Base-by-base conservation (phyloP, 257 asterid genomes). In the Gentiana macrophylla region DNA sequence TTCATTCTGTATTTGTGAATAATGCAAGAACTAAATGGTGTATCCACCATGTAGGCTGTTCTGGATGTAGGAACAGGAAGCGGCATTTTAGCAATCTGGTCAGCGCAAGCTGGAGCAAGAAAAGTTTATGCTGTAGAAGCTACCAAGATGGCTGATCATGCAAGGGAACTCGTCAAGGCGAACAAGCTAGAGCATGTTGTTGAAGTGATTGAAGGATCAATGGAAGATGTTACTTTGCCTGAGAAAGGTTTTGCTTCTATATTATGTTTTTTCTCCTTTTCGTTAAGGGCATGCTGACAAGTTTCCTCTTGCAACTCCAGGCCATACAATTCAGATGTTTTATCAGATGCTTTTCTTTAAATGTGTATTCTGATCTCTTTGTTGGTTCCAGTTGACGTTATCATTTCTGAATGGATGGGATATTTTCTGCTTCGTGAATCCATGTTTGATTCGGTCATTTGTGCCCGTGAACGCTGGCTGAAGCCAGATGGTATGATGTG, bases 321-420 rank as follows among this genome's bases (percentile, higher is more conserved):
- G 24, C 24, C 24, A 24, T 24, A 24, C 24, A 24, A 24, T 24
- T 24, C 24, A 24, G 24, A 24, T 24, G 24, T 24, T 24, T 24
- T 24, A 24, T 24, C 24, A 24, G 24, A 24, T 24, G 24, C 24
- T 24, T 41, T 41, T 41, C 11, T 53, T 52, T 34, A 38, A 50
- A 1, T 59, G 46, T 67, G 37, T 41, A 43, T 9, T 53, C 50
- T 62, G n/a, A 56, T 10, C 37, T 36, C 38, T 56, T 35, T 15
- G 46, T 48, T 50, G 67, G 37, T 74, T 59, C 65, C 76, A 92
- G 98, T 92, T 76, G 98, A 88, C 67, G 80, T 88, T 63, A 88
- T 92, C 52, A 92, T 88, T 56, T 92, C 97, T n/a, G 97, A 88
- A 62, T 88, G 97, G 99, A 92, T 88, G 98, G 97, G 98, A 53